phyloP scores from a whole-genome alignment of 2,329 filamentous ascomycete species.

The Stemphylium beticola region DNA sequence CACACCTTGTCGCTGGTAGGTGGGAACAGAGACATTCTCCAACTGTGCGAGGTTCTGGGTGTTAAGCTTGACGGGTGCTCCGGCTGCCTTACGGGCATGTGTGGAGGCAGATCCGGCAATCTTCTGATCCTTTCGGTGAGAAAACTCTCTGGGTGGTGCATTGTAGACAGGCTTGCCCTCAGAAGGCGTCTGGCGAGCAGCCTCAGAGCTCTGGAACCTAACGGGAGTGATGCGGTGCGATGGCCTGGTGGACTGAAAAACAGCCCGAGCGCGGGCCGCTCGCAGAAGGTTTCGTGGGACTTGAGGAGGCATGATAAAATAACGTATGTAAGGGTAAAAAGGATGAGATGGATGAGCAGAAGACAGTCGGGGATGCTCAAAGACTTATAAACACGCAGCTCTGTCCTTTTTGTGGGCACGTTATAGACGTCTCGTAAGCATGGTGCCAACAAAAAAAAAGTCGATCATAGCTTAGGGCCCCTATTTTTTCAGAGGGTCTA shows the following conservation, averaged over 20 bases:
- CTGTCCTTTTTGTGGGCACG: conserved; percentile 17
- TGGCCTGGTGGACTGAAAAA: conserved; percentile 19
- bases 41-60: conserved; percentile 27
- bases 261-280: conserved; percentile 16
- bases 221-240: conserved; percentile 7
- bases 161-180: conserved; percentile 10
- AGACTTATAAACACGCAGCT: conserved; percentile 9
- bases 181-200: conserved; percentile 9
- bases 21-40: conserved; percentile 30
- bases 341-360: conserved; percentile 6
- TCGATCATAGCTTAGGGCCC: conserved; percentile 9
- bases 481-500: conserved; percentile 20
- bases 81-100: conserved; percentile 1
- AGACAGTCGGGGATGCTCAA: not conserved
- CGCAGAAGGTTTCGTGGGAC: conserved; percentile 19
- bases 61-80: conserved; percentile 20
- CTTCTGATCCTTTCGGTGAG: conserved; percentile 12
- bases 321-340: conserved; percentile 1
- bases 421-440: conserved; percentile 6
- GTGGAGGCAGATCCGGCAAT: not conserved
- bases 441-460: conserved; percentile 14
- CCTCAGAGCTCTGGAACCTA: conserved; percentile 17
- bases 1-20: conserved; percentile 30
- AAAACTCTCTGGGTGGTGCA: conserved; percentile 8
- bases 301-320: conserved; percentile 17